Evolutionary conservation across 805 yeast genomes (phyloP), one percentile per base, ranked within the genome.

Genomic region (Kluyveromyces dobzhanskii): DNA sequence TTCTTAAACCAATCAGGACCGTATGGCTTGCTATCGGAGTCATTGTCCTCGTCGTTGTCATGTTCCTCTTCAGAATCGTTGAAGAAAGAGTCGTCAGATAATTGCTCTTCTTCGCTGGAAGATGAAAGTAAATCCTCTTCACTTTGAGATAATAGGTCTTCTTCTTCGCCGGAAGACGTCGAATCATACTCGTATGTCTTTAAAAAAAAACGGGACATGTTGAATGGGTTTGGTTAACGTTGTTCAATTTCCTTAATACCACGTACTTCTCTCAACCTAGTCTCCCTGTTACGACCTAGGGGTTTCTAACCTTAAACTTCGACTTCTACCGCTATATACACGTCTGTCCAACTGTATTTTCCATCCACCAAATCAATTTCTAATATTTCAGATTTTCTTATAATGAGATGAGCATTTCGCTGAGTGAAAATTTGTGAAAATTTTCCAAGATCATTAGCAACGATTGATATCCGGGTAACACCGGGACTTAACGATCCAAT

Each of bases 131-230:
- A 57, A 37, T 63, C 68, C 40, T 66, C 71, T 33, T 66, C 68
- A 26, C 69, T 53, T 4, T 65, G 64, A 29, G 69, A 64, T 23
- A 66, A 53, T 40, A 66, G 55, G 42, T 66, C 72, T 46, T 67
- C 73, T 34, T 67, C 75, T 24, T 65, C 60, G 9, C 71, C 61
- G 18, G 69, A 66, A 41, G 64, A 59, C 38, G 64, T 70, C 39
- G 67, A 63, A 48, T 67, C 71, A 36, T 67, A 65, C 26, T 59
- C 65, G 43, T 67, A 65, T 43, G 66, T 62, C 35, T 77, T 65
- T 40, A 78, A 78, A 70, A 92, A 92, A 75, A 92, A 90, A 68
- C 95, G 84, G 53, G 97, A 86, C 95, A 87, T 87, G 45, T 39
- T 61, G n/a, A 13, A 21, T 21, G 24, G 24, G 9, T 9, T 21